Evolutionary conservation across 2,329 filamentous ascomycete species (phyloP).

Genomic region (Colletotrichum trifolii): DNA sequence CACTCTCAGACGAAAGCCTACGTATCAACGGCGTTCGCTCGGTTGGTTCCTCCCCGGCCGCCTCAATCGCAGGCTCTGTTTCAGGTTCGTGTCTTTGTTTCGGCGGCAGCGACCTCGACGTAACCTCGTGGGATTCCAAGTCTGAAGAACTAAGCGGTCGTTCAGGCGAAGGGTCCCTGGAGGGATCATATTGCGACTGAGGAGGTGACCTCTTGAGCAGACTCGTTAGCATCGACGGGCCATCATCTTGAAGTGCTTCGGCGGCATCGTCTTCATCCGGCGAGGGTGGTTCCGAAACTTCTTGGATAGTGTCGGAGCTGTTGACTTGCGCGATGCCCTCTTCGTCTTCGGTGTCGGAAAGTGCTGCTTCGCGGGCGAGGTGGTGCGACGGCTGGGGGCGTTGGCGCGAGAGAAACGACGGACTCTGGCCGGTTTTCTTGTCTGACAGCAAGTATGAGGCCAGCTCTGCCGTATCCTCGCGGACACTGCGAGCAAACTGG

Average conservation of each 20-base stretch:
- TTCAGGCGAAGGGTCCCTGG: constrained; percentile 40
- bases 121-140: constrained; percentile 17
- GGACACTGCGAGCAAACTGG: constrained; percentile 81
- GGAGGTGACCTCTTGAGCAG: constrained; percentile 63
- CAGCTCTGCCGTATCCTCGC: constrained; percentile 88
- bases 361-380: constrained; percentile 40
- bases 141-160: constrained; percentile 35
- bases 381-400: constrained; percentile 49
- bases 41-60: constrained; percentile 39
- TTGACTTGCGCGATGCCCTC: constrained; percentile 35
- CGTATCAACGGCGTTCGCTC: constrained; percentile 63
- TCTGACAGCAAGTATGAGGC: constrained; percentile 84
- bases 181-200: constrained; percentile 41
- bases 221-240: constrained; percentile 59
- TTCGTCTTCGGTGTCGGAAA: constrained; percentile 43
- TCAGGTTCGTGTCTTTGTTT: constrained; percentile 25
- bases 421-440: constrained; percentile 57
- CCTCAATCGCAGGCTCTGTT: constrained; percentile 22
- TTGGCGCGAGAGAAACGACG: constrained; percentile 57
- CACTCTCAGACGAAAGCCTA: constrained; percentile 44
- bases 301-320: constrained; percentile 65
- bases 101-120: constrained; percentile 26
- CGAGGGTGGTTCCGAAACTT: constrained; percentile 69
- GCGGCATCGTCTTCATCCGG: constrained; percentile 48
- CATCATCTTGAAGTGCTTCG: constrained; percentile 42